phyloP scores from a whole-genome alignment of 2,329 filamentous ascomycete genomes.

The Epichloe sylvatica region DNA sequence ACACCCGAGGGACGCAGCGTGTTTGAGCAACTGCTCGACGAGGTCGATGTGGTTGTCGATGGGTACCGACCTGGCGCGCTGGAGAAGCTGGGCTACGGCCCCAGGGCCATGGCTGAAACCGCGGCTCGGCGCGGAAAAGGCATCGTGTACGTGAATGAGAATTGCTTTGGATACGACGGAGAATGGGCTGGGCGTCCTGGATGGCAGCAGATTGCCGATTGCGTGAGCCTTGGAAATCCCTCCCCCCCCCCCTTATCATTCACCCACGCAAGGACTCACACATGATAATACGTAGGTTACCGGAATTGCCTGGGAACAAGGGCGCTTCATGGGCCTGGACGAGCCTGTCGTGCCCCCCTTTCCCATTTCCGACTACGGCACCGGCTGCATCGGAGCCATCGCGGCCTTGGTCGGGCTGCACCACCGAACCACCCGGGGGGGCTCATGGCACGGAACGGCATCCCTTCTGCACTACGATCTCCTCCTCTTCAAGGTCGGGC shows the following conservation, averaged over 20 bases:
- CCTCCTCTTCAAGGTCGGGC: constrained; percentile 45
- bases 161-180: constrained; percentile 50
- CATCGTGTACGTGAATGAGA: constrained; percentile 54
- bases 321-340: constrained; percentile 43
- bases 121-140: constrained; percentile 43
- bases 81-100: constrained; percentile 48
- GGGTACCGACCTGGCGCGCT: constrained; percentile 56
- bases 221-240: constrained; percentile 16
- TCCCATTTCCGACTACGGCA: constrained; percentile 53
- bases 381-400: constrained; percentile 57
- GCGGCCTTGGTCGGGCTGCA: constrained; percentile 51
- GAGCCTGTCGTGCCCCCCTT: constrained; percentile 57
- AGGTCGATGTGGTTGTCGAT: constrained; percentile 51
- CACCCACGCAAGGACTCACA: no score
- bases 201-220: constrained; percentile 62
- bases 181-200: constrained; percentile 52
- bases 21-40: constrained; percentile 46
- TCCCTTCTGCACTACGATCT: constrained; percentile 57
- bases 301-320: constrained; percentile 47
- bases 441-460: constrained; percentile 51
- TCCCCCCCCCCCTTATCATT: no score
- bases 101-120: constrained; percentile 36
- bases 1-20: constrained; percentile 32
- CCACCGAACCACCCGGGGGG: constrained; percentile 50
- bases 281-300: constrained; percentile 25